These are phyloP conservation scores for Dictyostelium intermedium DNA, from an alignment of 78 protist species.

Conservation along the genomic window DNA sequence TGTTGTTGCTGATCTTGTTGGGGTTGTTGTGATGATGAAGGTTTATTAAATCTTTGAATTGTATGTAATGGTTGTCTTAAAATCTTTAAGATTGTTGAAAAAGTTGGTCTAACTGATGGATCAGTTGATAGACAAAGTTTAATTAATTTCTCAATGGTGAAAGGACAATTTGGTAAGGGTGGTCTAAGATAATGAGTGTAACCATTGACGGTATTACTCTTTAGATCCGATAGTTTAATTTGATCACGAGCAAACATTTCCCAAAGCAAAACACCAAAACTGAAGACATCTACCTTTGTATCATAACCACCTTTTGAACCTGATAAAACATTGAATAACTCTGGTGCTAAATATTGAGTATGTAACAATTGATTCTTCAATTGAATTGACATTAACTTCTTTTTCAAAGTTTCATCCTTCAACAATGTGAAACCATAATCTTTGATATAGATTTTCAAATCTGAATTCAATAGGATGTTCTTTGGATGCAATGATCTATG, in stretches of 20 bases:
- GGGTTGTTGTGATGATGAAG: background rate
- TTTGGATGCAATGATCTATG: slow-evolving; percentile 73
- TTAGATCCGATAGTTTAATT: slow-evolving; percentile 12
- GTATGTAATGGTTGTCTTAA: slow-evolving; percentile 74
- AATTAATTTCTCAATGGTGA: slow-evolving; percentile 55
- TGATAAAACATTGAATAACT: slow-evolving; percentile 30
- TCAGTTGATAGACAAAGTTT: slow-evolving; percentile 43
- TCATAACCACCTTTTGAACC: slow-evolving; percentile 72
- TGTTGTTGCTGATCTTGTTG: background rate
- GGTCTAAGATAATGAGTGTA: slow-evolving; percentile 56
- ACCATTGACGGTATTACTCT: slow-evolving; percentile 46
- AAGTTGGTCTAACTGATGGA: slow-evolving; percentile 62
- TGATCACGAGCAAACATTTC: slow-evolving; percentile 75
- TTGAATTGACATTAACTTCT: slow-evolving; percentile 14
- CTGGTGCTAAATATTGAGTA: slow-evolving; percentile 66
- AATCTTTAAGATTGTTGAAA: slow-evolving; percentile 46
- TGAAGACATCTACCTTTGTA: slow-evolving; percentile 52
- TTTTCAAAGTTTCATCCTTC: slow-evolving; percentile 59
- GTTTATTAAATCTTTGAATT: slow-evolving; percentile 33
- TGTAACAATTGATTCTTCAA: slow-evolving; percentile 28
- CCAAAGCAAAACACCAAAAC: slow-evolving; percentile 77
- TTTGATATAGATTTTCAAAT: slow-evolving; percentile 58
- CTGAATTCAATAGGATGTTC: slow-evolving; percentile 53
- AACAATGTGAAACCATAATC: slow-evolving; percentile 63
- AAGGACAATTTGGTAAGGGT: slow-evolving; percentile 63